Conservation (phyloP, 495 filamentous ascomycete species). For the Xylaria intraflava region DNA sequence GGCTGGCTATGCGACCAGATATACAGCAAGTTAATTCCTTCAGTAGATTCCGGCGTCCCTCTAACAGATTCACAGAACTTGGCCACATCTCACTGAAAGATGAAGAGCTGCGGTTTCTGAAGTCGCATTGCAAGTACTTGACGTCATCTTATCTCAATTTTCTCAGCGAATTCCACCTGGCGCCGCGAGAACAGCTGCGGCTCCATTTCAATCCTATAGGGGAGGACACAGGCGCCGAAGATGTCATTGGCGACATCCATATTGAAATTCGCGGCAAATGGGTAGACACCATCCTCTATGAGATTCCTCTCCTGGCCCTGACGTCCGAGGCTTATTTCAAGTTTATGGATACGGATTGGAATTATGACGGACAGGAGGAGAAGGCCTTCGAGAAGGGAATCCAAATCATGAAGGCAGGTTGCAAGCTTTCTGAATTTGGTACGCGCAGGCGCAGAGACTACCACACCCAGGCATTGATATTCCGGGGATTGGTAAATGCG, state of each 20-base stretch:
- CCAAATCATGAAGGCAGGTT: slow-evolving; percentile 70
- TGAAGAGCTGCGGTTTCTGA: slow-evolving; percentile 75
- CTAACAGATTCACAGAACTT: slow-evolving; percentile 50
- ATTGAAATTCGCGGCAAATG: slow-evolving; percentile 74
- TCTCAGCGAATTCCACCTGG: slow-evolving; percentile 71
- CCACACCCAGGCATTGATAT: slow-evolving; percentile 85
- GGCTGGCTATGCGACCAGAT: slow-evolving; percentile 81
- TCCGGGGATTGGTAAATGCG: slow-evolving; percentile 72
- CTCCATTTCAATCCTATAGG: slow-evolving; percentile 58
- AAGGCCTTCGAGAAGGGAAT: slow-evolving; percentile 72
- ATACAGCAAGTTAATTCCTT: slow-evolving; percentile 45
- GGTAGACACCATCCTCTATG: slow-evolving; percentile 95
- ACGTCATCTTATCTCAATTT: slow-evolving; percentile 69
- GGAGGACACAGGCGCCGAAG: slow-evolving; percentile 57
- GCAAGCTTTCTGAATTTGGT: slow-evolving; percentile 89
- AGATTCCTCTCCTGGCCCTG: slow-evolving; percentile 87
- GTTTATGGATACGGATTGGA: slow-evolving; percentile 88
- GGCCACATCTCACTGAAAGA: slow-evolving; percentile 66
- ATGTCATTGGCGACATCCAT: slow-evolving; percentile 65
- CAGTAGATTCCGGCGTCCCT: neutral
- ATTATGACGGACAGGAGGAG: slow-evolving; percentile 74
- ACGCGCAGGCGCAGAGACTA: slow-evolving; percentile 84
- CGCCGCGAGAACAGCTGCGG: slow-evolving; percentile 70
- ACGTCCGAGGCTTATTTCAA: slow-evolving; percentile 96
- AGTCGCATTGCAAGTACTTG: slow-evolving; percentile 74